Percentiles rank a stretch among this genome's conserved stretches.
Conservation (phyloP, 129 eudicot genomes). For the Heracleum sosnowskyi region DNA sequence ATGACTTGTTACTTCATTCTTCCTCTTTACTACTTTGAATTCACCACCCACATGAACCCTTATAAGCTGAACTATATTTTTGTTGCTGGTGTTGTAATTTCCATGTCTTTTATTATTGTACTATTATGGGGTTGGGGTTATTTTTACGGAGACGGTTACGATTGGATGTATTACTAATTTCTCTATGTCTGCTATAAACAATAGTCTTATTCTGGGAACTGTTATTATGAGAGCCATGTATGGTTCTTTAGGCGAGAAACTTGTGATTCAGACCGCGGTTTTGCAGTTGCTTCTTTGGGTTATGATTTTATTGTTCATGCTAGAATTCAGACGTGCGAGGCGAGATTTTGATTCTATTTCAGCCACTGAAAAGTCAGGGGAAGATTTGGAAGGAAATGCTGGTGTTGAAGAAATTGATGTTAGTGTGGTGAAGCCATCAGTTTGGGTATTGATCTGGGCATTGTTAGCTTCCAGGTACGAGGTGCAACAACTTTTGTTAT, state of each 20-base stretch:
- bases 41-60: conserved; percentile 41
- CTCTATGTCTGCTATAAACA: conserved; percentile 39
- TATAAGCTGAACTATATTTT: conserved; percentile 41
- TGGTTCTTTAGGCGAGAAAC: conserved; percentile 32
- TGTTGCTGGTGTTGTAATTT: conserved; percentile 32
- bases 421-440: conserved; percentile 9
- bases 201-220: conserved; percentile 49
- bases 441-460: conserved; percentile 32
- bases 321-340: conserved; percentile 25
- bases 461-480: conserved; percentile 27
- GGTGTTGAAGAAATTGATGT: not conserved
- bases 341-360: not conserved
- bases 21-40: conserved; percentile 54
- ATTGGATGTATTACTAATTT: conserved; percentile 59
- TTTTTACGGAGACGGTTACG: conserved; percentile 11
- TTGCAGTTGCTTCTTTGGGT: conserved; percentile 45
- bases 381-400: conserved; percentile 20
- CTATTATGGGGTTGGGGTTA: conserved; percentile 41
- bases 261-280: conserved; percentile 42
- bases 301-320: conserved; percentile 27
- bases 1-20: conserved; percentile 41
- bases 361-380: too few relatives aligned
- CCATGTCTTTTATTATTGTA: conserved; percentile 28
- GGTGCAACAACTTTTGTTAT: too few relatives aligned
- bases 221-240: conserved; percentile 53